Evolutionary conservation across 768 basidiomycete genomes (phyloP).

Genomic region (Pleurotus pulmonarius): DNA sequence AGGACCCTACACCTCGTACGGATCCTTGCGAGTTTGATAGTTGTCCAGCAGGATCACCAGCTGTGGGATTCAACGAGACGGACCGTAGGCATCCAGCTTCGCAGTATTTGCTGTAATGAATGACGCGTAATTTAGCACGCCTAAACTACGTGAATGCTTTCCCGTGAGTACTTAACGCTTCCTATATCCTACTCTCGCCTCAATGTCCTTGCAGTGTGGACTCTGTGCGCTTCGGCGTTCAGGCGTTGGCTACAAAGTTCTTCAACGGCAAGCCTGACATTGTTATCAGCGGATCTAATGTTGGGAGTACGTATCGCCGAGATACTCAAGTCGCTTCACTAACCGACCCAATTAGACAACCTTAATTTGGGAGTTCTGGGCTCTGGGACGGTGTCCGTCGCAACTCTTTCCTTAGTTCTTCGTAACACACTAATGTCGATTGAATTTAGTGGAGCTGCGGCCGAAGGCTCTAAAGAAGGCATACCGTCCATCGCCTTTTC

Average conservation of each 20-base stretch:
- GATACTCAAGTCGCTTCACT: not conserved
- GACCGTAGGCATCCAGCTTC: constrained; percentile 23
- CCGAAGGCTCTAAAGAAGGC: constrained; percentile 6
- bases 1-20: constrained; percentile 24
- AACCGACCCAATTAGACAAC: not conserved
- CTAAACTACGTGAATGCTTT: constrained; percentile 42
- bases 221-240: constrained; percentile 32
- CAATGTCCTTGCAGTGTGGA: constrained; percentile 25
- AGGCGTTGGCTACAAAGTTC: constrained; percentile 30
- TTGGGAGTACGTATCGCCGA: constrained; percentile 19
- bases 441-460: constrained; percentile 4
- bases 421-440: not conserved
- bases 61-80: constrained; percentile 34
- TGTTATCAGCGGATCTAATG: constrained; percentile 33
- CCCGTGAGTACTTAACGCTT: constrained; percentile 22
- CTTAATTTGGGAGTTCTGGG: not conserved
- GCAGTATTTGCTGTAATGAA: not conserved
- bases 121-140: constrained; percentile 18
- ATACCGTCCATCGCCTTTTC: constrained; percentile 6
- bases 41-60: constrained; percentile 36
- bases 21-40: constrained; percentile 38
- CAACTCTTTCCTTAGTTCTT: not conserved
- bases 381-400: constrained; percentile 8
- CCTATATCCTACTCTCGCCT: too few relatives aligned
- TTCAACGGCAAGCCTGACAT: constrained; percentile 31